phyloP scores from a whole-genome alignment of 345 rosid species.

The Hibiscus tridactylites region DNA sequence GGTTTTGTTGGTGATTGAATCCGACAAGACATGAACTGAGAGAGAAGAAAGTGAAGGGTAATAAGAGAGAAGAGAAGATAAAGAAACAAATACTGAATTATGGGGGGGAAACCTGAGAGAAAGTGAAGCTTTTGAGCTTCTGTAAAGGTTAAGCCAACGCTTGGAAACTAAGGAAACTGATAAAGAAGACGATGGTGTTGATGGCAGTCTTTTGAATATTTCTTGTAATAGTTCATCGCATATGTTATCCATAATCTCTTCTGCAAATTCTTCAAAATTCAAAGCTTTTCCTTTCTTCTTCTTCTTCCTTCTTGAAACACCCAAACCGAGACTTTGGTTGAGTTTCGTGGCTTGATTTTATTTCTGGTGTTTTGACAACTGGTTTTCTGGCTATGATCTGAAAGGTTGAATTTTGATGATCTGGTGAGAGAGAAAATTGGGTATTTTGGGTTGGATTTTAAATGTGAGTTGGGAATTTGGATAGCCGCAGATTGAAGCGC shows the following conservation, averaged over 20 bases:
- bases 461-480: neutral
- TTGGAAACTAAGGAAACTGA: slow-evolving; percentile 68
- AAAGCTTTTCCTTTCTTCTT: neutral
- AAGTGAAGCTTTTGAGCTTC: slow-evolving; percentile 56
- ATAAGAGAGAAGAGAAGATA: slow-evolving; percentile 43
- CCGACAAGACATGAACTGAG: slow-evolving; percentile 26
- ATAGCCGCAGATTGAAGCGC: neutral
- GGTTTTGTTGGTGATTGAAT: slow-evolving; percentile 7
- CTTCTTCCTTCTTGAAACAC: too few species aligned
- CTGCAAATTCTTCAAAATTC: slow-evolving; percentile 4
- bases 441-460: neutral
- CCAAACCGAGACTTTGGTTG: neutral
- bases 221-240: slow-evolving; percentile 82
- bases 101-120: slow-evolving; percentile 41
- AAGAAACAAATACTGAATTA: slow-evolving; percentile 28
- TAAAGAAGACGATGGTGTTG: slow-evolving; percentile 27
- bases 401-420: slow-evolving; percentile 4
- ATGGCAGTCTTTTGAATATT: slow-evolving; percentile 46
- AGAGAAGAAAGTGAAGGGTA: slow-evolving; percentile 60
- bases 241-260: slow-evolving; percentile 37
- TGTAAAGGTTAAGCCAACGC: slow-evolving; percentile 81
- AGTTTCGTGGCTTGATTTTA: neutral
- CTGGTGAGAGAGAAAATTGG: neutral
- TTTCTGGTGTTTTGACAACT: neutral
- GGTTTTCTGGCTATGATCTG: neutral